These are phyloP conservation scores for Lentinula guzmanii DNA, from an alignment of 768 basidiomycete species.

Conservation along the genomic window DNA sequence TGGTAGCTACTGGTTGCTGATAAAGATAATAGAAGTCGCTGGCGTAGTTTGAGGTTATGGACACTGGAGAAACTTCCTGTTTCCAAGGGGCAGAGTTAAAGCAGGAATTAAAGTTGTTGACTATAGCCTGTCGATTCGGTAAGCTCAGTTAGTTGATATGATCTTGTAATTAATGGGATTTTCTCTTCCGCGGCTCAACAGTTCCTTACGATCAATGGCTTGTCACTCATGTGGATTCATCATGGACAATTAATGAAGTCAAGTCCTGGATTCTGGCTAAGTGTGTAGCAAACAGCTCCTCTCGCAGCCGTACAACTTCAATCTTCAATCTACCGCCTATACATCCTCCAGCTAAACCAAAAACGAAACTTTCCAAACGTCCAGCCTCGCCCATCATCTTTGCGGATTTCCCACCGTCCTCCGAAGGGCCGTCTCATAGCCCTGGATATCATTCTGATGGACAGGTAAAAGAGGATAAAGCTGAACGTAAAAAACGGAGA, in stretches of 20 bases:
- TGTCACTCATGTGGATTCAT: constrained; percentile 57
- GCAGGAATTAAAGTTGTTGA: background rate
- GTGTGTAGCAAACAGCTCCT: constrained; percentile 30
- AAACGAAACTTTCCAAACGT: constrained; percentile 21
- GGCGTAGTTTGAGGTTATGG: constrained; percentile 1
- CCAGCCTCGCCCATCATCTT: constrained; percentile 69
- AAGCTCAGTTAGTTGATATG: background rate
- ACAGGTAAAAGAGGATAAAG: background rate
- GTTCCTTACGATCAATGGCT: constrained; percentile 78
- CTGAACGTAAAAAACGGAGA: constrained; percentile 12
- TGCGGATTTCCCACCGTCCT: constrained; percentile 33
- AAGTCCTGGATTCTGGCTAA: constrained; percentile 61
- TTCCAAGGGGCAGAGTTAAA: background rate
- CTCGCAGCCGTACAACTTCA: background rate
- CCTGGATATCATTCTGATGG: background rate
- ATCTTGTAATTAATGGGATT: background rate
- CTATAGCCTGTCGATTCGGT: constrained; percentile 6
- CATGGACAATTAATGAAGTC: constrained; percentile 55
- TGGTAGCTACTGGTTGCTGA: background rate
- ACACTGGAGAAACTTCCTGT: background rate
- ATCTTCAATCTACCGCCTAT: constrained; percentile 1
- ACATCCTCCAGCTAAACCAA: constrained; percentile 11
- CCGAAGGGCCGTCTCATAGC: background rate
- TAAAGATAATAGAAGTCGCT: background rate
- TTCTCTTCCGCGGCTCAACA: constrained; percentile 14